Evolutionary conservation across 495 filamentous ascomycete species (phyloP).

Genomic region (Pyrenula massariospora): DNA sequence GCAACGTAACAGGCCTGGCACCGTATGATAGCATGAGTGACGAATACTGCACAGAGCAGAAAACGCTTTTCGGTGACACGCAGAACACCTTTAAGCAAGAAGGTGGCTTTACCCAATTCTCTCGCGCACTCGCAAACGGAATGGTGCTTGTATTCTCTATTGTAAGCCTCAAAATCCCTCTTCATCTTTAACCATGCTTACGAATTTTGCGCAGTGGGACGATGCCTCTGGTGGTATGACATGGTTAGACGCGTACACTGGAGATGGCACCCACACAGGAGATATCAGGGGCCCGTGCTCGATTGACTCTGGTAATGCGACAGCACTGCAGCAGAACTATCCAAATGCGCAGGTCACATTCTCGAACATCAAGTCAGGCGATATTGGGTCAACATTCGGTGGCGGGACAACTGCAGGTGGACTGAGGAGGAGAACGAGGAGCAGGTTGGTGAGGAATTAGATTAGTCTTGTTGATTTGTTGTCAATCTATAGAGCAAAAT

Average conservation of each 20-base stretch:
- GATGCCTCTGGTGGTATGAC: background rate
- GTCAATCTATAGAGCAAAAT: too few species aligned
- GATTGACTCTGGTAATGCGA: constrained; percentile 12
- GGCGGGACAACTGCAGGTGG: background rate
- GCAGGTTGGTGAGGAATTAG: background rate
- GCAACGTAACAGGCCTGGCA: background rate
- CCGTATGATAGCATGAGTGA: background rate
- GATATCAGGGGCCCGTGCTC: background rate
- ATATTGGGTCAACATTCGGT: constrained; percentile 21
- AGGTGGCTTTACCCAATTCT: background rate
- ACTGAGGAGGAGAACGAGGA: background rate
- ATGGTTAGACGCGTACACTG: background rate
- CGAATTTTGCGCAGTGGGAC: background rate
- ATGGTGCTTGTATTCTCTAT: background rate
- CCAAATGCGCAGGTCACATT: constrained; percentile 22
- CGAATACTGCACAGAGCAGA: background rate
- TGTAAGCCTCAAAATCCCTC: background rate
- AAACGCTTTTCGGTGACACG: background rate
- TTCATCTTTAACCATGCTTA: background rate
- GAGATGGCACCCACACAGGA: background rate
- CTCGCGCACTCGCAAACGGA: background rate
- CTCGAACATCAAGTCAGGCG: constrained; percentile 24
- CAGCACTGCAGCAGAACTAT: constrained; percentile 14
- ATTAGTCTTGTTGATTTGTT: too few species aligned
- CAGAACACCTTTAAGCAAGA: background rate